Percentiles rank a stretch among this genome's conserved stretches.
These are phyloP conservation scores for Giardia duodenalis DNA, from an alignment of 208 protist species.

Conservation along the genomic window DNA sequence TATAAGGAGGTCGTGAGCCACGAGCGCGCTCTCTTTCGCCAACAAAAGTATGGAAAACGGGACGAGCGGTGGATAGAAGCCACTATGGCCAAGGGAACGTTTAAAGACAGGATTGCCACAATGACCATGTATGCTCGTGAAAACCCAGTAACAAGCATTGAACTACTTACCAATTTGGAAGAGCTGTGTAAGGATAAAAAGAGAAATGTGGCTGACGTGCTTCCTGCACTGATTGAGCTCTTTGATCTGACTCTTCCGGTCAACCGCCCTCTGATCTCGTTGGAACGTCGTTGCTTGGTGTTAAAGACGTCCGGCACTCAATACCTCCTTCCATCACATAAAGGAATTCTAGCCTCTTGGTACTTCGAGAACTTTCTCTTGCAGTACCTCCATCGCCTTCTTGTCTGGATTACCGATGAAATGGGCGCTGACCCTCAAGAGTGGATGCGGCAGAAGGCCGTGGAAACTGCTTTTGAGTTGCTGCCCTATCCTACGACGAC, in stretches of 20 bases:
- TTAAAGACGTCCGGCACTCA: neutral
- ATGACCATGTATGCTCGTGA: neutral
- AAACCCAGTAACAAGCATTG: neutral
- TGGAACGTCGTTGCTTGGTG: neutral
- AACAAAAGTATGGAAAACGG: neutral
- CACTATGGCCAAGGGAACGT: neutral
- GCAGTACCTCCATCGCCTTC: neutral
- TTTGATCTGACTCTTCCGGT: neutral
- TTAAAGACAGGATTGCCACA: neutral
- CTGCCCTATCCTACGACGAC: neutral
- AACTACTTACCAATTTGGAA: neutral
- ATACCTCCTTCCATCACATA: neutral
- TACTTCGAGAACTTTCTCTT: neutral
- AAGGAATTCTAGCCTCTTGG: neutral
- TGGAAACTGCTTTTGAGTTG: neutral
- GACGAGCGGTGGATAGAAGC: neutral
- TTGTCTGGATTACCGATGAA: neutral
- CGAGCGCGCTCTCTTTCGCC: neutral
- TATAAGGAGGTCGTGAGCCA: neutral
- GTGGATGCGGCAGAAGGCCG: neutral
- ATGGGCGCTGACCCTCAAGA: neutral
- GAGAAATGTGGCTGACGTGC: neutral
- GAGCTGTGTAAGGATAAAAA: neutral
- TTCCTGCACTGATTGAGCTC: neutral
- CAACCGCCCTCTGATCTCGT: neutral